Evolutionary conservation across 345 rosid species (phyloP).

Genomic region (Salix viminalis): DNA sequence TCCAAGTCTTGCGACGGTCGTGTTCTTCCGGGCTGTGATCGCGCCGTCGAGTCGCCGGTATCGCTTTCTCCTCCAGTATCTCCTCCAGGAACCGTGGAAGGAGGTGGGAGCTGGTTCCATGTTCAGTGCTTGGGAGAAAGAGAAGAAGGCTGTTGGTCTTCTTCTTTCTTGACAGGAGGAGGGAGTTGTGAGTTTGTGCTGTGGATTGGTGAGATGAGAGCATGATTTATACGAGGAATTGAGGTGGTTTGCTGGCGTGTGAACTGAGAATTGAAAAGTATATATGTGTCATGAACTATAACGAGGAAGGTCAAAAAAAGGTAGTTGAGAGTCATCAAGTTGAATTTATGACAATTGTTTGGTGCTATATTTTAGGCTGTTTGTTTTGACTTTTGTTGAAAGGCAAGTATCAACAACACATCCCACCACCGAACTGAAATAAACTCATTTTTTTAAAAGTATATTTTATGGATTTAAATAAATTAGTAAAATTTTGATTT

Average conservation of each 20-base stretch:
- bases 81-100: constrained; percentile 18
- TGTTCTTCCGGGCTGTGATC: constrained; percentile 5
- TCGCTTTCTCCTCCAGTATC: constrained; percentile 32
- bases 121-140: background rate
- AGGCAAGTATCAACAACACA: background rate
- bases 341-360: background rate
- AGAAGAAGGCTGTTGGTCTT: background rate
- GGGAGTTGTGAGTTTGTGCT: background rate
- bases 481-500: fast-evolving
- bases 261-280: background rate
- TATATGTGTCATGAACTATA: background rate
- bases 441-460: too few species aligned
- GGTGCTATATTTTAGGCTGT: background rate
- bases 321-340: background rate
- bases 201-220: background rate
- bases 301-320: background rate
- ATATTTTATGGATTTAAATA: too few species aligned
- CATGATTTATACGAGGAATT: background rate
- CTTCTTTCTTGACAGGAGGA: background rate
- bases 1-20: constrained; percentile 22
- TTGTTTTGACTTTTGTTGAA: background rate
- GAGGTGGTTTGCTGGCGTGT: background rate
- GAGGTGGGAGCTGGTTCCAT: constrained; percentile 22
- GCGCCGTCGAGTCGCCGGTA: constrained; percentile 23
- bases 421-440: too few species aligned